Evolutionary conservation across 768 basidiomycete species (phyloP).

Genomic region (Tylopilus intermedius): DNA sequence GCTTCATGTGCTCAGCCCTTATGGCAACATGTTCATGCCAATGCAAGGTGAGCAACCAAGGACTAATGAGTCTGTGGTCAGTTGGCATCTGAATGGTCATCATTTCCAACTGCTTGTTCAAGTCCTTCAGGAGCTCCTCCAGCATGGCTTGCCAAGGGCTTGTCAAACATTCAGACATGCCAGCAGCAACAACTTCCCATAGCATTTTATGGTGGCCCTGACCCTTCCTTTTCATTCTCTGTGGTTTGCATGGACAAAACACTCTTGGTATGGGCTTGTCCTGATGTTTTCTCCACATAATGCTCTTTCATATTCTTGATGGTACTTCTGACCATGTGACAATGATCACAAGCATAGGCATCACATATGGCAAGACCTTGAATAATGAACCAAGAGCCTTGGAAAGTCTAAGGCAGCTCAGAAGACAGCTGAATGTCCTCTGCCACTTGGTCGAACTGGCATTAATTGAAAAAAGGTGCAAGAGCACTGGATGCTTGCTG

Average conservation of each 20-base stretch:
- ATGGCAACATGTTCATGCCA: background rate
- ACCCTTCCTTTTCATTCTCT: background rate
- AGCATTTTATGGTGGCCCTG: background rate
- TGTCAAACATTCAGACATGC: no score
- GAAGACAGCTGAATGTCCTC: no score
- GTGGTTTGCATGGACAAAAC: background rate
- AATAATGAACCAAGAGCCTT: background rate
- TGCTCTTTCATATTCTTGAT: background rate
- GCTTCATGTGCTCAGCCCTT: accelerated
- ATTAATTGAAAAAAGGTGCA: no score
- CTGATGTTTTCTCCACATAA: background rate
- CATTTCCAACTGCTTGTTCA: background rate
- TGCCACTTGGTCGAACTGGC: no score
- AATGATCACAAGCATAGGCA: background rate
- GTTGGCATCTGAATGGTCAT: background rate
- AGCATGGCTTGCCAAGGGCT: no score
- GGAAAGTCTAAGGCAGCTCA: background rate
- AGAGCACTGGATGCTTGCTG: no score
- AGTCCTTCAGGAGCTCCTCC: background rate
- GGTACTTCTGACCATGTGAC: background rate
- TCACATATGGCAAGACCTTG: background rate
- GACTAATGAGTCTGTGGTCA: background rate
- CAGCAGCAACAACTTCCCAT: background rate
- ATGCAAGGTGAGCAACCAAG: background rate
- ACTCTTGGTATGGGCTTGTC: accelerated